Percentiles rank a stretch among this genome's conserved stretches.
These are phyloP conservation scores for Begonia masoniana DNA, from an alignment of 306 rosid genomes.

Conservation along the genomic window DNA sequence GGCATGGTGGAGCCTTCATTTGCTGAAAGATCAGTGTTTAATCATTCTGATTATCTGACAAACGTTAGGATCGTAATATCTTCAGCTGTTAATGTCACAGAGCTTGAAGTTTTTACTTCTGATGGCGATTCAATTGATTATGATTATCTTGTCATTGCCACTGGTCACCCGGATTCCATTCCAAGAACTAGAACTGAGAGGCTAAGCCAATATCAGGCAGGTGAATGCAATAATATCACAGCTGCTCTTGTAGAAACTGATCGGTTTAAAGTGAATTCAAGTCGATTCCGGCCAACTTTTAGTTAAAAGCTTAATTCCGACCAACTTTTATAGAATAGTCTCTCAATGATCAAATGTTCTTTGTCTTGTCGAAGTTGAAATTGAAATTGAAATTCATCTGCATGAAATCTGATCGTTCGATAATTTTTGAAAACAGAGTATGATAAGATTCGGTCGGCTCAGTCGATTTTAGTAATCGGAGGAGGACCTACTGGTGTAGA, in stretches of 20 bases:
- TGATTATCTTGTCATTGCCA: conserved; percentile 35
- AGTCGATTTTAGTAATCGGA: conserved; percentile 23
- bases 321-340: too few relatives aligned
- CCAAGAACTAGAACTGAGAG: conserved; percentile 28
- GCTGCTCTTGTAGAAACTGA: neutral
- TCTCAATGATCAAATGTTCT: too few relatives aligned
- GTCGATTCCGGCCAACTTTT: too few relatives aligned
- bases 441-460: conserved; percentile 19
- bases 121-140: conserved; percentile 26
- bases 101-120: conserved; percentile 20
- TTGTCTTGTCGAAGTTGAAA: too few relatives aligned
- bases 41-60: conserved; percentile 25
- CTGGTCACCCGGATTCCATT: conserved; percentile 26
- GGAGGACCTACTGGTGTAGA: conserved; percentile 39
- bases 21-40: conserved; percentile 27
- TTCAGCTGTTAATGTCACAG: conserved; percentile 19
- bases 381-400: too few relatives aligned
- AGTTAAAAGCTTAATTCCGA: too few relatives aligned
- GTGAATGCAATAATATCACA: conserved; percentile 10
- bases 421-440: conserved; percentile 12
- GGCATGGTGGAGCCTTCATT: conserved; percentile 34
- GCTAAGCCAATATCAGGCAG: conserved; percentile 23
- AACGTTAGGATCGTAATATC: conserved; percentile 19
- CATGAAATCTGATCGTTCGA: too few relatives aligned
- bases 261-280: neutral